These are phyloP conservation scores for Aureobasidium sp. DNA, from an alignment of 2,329 filamentous ascomycete genomes.

Conservation along the genomic window DNA sequence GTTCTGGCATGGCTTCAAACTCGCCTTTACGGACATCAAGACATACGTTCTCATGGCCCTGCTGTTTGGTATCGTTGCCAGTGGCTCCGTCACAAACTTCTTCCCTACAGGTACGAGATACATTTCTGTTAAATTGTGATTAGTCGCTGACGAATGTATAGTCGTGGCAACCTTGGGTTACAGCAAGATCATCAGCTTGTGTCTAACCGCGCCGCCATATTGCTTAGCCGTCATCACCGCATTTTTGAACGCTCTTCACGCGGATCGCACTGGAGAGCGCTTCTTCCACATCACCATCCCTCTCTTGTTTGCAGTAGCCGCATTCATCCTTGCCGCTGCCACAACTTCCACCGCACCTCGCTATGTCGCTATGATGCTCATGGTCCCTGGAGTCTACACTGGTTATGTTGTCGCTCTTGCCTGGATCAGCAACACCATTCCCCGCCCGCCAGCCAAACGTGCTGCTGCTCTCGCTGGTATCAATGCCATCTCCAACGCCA, in stretches of 20 bases:
- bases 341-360: conserved; percentile 22
- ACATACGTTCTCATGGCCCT: conserved; percentile 28
- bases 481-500: conserved; percentile 46
- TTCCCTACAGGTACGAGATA: conserved; percentile 19
- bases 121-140: neutral
- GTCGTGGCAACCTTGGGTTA: conserved; percentile 27
- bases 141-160: neutral
- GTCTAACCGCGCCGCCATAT: conserved; percentile 28
- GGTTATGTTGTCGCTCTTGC: conserved; percentile 54
- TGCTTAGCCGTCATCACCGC: conserved; percentile 26
- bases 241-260: conserved; percentile 29
- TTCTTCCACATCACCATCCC: conserved; percentile 30
- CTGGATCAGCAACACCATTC: conserved; percentile 44
- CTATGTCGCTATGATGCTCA: conserved; percentile 28
- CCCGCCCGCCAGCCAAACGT: conserved; percentile 46
- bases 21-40: conserved; percentile 25
- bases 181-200: conserved; percentile 22
- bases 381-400: conserved; percentile 43
- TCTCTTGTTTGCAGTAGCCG: conserved; percentile 21
- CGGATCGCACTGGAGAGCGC: conserved; percentile 31
- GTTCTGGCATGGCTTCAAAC: conserved; percentile 25
- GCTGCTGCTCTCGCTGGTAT: conserved; percentile 47
- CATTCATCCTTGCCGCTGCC: conserved; percentile 24
- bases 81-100: conserved; percentile 26
- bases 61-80: conserved; percentile 28